Evolutionary conservation across 164 flowering plant genomes (phyloP), one percentile per base, ranked within the genome.

Genomic region (Stephania japonica): DNA sequence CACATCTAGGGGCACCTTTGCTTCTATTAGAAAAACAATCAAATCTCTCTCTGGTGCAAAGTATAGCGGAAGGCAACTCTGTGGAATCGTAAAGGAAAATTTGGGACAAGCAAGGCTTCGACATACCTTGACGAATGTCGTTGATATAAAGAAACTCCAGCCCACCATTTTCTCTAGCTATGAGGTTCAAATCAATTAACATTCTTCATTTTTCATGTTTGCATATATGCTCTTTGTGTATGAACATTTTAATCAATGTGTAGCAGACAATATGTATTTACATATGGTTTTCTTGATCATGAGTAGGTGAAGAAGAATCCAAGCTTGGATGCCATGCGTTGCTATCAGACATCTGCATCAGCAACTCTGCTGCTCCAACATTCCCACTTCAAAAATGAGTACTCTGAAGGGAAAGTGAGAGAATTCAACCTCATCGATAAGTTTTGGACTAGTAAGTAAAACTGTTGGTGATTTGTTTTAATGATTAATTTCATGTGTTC

Each of bases 311-410:
- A 83, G 72, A 47, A 65, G 12, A 63, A 43, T 1, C 75, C 80
- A 26, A 63, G 66, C 68, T 47, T 82, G 69, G 76, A 86, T 78
- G 84, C 80, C 13, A 25, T 63, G 11, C n/a, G n/a, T n/a, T n/a
- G n/a, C 78, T 81, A 42, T 77, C 82, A 9, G 86, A 83, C 68
- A 78, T 79, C 53, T 83, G 84, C 74, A 79, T 83, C 14, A 73
- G 79, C 49, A 81, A 84, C 8, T 81, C 86, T 16, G 80, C 86
- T 6, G 84, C 86, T 11, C 84, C 86, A 69, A 81, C 86, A 5
- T 83, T 79, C 62, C 72, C 76, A 67, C 26, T 83, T 83, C 59
- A 19, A 75, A n/a, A 67, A 76, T 23, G 61, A 68, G 42, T 68
- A 77, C 49, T 2, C 65, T 5, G 42, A 74, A 10, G 81, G 80